These are phyloP conservation scores for Taiozyma sp. DNA, from an alignment of 1,139 yeast genomes.

Conservation along the genomic window DNA sequence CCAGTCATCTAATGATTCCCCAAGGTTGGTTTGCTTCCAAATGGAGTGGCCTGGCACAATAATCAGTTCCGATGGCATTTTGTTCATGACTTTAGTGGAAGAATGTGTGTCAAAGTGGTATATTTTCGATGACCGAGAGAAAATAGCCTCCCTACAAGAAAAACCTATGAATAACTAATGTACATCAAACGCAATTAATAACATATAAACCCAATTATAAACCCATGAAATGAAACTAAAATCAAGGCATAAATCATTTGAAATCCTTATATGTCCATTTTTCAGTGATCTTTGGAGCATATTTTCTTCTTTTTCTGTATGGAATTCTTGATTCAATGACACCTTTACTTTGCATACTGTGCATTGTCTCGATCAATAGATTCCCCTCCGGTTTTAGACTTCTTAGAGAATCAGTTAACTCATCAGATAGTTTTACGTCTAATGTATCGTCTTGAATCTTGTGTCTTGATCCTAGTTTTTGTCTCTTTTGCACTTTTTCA, in stretches of 20 bases:
- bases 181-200: neutral
- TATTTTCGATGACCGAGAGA: neutral
- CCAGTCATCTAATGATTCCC: constrained; percentile 51
- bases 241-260: constrained; percentile 33
- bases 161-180: neutral
- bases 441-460: constrained; percentile 56
- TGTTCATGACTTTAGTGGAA: neutral
- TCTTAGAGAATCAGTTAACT: constrained; percentile 79
- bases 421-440: constrained; percentile 87
- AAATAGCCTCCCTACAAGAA: neutral
- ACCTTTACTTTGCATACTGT: constrained; percentile 77
- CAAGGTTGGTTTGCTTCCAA: constrained; percentile 37
- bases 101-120: neutral
- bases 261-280: constrained; percentile 93
- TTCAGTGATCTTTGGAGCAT: constrained; percentile 72
- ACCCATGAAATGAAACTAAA: neutral
- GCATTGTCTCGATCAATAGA: constrained; percentile 74
- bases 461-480: constrained; percentile 46
- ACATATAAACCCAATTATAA: neutral
- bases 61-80: constrained; percentile 31
- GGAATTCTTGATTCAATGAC: constrained; percentile 81
- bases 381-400: constrained; percentile 89
- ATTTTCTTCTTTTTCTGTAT: constrained; percentile 56
- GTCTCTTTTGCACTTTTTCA: constrained; percentile 29
- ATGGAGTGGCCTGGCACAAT: constrained; percentile 68